Conservation (phyloP, 495 filamentous ascomycete genomes). For the Aspergillus steynii region DNA sequence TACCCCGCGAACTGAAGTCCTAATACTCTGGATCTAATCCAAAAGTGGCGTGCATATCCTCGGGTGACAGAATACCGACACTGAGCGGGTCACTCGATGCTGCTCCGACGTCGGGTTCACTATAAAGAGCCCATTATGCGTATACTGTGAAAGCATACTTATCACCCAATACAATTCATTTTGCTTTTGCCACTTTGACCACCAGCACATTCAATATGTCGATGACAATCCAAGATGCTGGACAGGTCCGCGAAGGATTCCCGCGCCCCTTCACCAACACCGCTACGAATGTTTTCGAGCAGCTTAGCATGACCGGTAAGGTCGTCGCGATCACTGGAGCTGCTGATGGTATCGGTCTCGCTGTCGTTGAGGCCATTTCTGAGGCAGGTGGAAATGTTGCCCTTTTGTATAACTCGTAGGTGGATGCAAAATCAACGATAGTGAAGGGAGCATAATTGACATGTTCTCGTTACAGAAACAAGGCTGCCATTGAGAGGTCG, state of each 20-base stretch:
- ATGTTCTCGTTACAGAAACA: background rate
- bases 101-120: too few species aligned
- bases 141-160: background rate
- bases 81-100: too few species aligned
- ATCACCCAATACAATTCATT: background rate
- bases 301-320: conserved; percentile 57
- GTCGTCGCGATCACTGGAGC: conserved; percentile 61
- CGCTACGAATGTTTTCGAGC: conserved; percentile 4
- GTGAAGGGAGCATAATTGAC: background rate
- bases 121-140: background rate
- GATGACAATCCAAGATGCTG: background rate
- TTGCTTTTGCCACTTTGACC: background rate
- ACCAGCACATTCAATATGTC: conserved; percentile 4
- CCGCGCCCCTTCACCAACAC: conserved; percentile 6
- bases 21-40: too few species aligned
- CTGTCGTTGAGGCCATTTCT: conserved; percentile 4
- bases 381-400: conserved; percentile 8
- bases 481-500: background rate
- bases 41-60: too few species aligned
- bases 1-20: too few species aligned
- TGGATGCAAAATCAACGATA: background rate
- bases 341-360: conserved; percentile 30
- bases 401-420: conserved; percentile 2
- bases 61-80: too few species aligned
- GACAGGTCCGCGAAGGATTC: conserved; percentile 4